Evolutionary conservation across 2,329 filamentous ascomycete genomes (phyloP).

Genomic region (Colletotrichum costaricense): DNA sequence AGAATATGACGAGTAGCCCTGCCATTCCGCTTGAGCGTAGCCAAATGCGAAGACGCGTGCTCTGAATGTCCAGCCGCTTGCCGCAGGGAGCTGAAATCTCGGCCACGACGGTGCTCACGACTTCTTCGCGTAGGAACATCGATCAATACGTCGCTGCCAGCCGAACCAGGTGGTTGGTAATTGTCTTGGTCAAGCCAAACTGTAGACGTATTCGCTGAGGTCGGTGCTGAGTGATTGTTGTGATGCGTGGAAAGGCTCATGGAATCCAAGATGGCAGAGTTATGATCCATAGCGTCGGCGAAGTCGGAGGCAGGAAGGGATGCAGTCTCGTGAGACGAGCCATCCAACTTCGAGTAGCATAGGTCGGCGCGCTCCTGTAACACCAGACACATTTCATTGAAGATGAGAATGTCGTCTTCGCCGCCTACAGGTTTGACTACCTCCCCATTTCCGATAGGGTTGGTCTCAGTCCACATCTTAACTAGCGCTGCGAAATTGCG

Average conservation of each 20-base stretch:
- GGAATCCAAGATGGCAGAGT: slow-evolving; percentile 49
- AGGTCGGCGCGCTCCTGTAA: slow-evolving; percentile 63
- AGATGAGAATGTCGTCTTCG: slow-evolving; percentile 64
- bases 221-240: slow-evolving; percentile 37
- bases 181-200: slow-evolving; percentile 46
- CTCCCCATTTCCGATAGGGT: slow-evolving; percentile 44
- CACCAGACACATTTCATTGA: slow-evolving; percentile 61
- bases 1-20: slow-evolving; percentile 53
- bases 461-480: slow-evolving; percentile 78
- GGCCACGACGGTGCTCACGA: slow-evolving; percentile 34
- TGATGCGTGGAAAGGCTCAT: slow-evolving; percentile 48
- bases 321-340: slow-evolving; percentile 52
- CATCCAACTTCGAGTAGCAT: slow-evolving; percentile 62
- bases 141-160: slow-evolving; percentile 35
- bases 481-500: slow-evolving; percentile 87
- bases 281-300: slow-evolving; percentile 61
- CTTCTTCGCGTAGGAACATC: slow-evolving; percentile 24
- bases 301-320: slow-evolving; percentile 50
- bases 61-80: slow-evolving; percentile 39
- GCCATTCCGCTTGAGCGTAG: slow-evolving; percentile 46
- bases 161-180: slow-evolving; percentile 39
- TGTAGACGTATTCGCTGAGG: slow-evolving; percentile 34
- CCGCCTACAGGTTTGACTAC: slow-evolving; percentile 2
- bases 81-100: slow-evolving; percentile 28
- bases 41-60: slow-evolving; percentile 33